phyloP scores from a whole-genome alignment of 1,284 basidiomycete species.

The Boletus hoseneyae region DNA sequence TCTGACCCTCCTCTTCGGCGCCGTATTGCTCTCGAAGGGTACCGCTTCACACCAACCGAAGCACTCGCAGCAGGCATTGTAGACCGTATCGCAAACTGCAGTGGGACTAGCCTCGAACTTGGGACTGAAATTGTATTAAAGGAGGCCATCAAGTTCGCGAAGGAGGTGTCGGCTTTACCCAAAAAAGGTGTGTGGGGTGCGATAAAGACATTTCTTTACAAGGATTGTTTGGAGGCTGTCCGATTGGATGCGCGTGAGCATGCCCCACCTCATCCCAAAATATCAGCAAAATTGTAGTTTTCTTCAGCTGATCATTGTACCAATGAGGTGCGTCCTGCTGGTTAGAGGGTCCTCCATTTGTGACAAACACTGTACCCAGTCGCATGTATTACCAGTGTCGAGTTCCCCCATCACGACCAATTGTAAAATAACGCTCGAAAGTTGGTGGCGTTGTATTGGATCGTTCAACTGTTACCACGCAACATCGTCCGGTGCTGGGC shows the following conservation, averaged over 20 bases:
- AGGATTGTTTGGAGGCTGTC: conserved; percentile 42
- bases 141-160: conserved; percentile 58
- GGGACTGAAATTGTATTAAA: conserved; percentile 57
- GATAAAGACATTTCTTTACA: conserved; percentile 55
- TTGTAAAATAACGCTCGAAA: conserved; percentile 4
- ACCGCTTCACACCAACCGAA: conserved; percentile 77
- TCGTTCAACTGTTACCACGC: conserved; percentile 18
- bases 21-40: conserved; percentile 79
- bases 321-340: conserved; percentile 10
- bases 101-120: conserved; percentile 33
- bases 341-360: neutral
- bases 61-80: conserved; percentile 67
- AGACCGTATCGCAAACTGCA: conserved; percentile 63
- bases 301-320: neutral
- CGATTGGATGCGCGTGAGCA: conserved; percentile 32
- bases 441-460: neutral
- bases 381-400: neutral
- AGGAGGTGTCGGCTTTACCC: conserved; percentile 46
- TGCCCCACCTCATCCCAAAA: neutral
- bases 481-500: conserved; percentile 1
- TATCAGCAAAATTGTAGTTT: conserved; percentile 37
- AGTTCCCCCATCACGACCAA: conserved; percentile 9
- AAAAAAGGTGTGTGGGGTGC: conserved; percentile 61
- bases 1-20: conserved; percentile 60
- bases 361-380: conserved; percentile 8